Percentiles rank a stretch among this genome's conserved stretches.
Evolutionary conservation across 2,329 filamentous ascomycete genomes (phyloP).

Genomic region (Pestalotiopsis sp.): DNA sequence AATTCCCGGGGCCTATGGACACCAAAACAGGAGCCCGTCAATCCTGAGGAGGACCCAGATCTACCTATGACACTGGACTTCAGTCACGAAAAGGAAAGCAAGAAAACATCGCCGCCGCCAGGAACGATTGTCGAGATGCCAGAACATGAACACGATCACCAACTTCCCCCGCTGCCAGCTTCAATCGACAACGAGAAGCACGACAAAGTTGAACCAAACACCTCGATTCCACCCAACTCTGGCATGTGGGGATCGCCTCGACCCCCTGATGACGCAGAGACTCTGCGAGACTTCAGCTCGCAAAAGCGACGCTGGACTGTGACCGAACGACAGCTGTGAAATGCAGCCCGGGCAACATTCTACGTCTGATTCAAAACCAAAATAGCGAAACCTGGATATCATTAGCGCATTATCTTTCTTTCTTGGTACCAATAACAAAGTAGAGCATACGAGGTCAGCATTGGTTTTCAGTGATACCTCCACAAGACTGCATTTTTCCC

Average conservation of each 20-base stretch:
- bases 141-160: conserved; percentile 10
- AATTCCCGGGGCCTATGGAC: conserved; percentile 51
- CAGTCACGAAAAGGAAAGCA: conserved; percentile 35
- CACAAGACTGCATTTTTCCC: background rate
- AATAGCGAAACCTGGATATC: background rate
- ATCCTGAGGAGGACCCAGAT: conserved; percentile 24
- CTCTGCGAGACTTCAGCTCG: conserved; percentile 44
- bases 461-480: background rate
- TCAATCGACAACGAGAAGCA: conserved; percentile 21
- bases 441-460: background rate
- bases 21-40: conserved; percentile 34
- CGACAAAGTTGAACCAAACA: conserved; percentile 32
- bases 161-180: conserved; percentile 11
- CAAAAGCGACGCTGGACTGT: conserved; percentile 59
- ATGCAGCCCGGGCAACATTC: background rate
- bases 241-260: conserved; percentile 48
- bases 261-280: conserved; percentile 47
- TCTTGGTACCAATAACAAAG: background rate
- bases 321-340: conserved; percentile 40
- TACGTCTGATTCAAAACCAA: background rate
- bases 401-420: background rate
- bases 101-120: conserved; percentile 19
- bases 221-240: conserved; percentile 36
- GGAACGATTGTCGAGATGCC: background rate
- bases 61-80: conserved; percentile 52